Base-by-base conservation (phyloP, 2,329 filamentous ascomycete species). In the Cladosporium sp. region DNA sequence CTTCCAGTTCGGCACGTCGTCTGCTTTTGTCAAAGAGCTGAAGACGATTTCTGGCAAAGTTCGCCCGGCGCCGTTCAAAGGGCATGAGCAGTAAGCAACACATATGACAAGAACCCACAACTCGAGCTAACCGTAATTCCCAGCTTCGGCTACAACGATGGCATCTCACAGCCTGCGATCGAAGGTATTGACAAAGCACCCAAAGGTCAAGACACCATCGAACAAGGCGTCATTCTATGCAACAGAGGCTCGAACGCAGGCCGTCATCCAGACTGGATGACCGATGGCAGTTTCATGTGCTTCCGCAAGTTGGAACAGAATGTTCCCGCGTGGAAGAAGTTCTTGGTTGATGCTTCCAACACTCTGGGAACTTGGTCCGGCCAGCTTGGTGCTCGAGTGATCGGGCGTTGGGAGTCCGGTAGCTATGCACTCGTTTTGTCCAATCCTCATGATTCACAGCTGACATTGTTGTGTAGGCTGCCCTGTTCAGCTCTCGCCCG, bases 271-370 rank as follows among this genome's bases (percentile, higher is more conserved):
- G 64, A 69, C 1, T 83, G 80, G 80, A 78, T 80, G 30, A 69
- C 76, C 2, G 80, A 83, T 58, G 80, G 81, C 5, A 81, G 79
- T 67, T 81, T 81, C 65, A 72, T 82, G 11, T 78, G 75, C 32
- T 79, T 83, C 69, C 79, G 80, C 14, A 78, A 81, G 54, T 74
- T 82, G 3, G 73, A 77, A 60, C 80, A 83, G 66, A 75, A 79
- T 5, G 80, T 82, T 6, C 80, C 78, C 1, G 81, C 82, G 54
- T 83, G 81, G 57, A 70, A 82, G 61, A 72, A 74, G 7, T 81
- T 79, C 68, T 64, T 81, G 16, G 71, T 78, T 25, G 68, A 73
- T 2, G 75, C 77, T 28, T 73, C 74, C 4, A 74, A 74, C 4
- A 26, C 64, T 51, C 63, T 69, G 46, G 75, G 66, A n/a, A 72